Conservation (phyloP, 1,284 basidiomycete species). For the Sanghuangporus weigelae region DNA sequence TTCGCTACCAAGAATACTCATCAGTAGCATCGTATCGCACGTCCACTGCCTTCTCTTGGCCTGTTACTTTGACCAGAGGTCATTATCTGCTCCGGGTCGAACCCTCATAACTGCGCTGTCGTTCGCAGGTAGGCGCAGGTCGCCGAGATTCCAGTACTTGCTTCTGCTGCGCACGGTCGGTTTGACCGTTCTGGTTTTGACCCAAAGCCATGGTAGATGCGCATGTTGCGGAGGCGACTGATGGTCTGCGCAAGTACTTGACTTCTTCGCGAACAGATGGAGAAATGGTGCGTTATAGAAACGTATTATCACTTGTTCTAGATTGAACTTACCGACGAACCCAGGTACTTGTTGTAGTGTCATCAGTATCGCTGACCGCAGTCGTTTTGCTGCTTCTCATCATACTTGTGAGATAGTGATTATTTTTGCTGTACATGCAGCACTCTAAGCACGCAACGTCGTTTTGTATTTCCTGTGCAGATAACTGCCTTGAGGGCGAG, state of each 20-base stretch:
- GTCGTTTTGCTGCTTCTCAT: slow-evolving; percentile 2
- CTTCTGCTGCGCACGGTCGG: background rate
- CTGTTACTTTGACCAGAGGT: background rate
- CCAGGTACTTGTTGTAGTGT: slow-evolving; percentile 6
- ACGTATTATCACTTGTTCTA: background rate
- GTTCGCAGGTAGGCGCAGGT: background rate
- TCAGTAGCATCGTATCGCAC: background rate
- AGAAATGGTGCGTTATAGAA: background rate
- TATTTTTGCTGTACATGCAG: background rate
- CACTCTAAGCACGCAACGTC: background rate
- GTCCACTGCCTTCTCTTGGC: background rate
- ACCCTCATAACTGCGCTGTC: background rate
- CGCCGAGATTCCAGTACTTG: background rate
- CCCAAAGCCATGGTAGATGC: background rate
- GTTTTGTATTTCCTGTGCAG: slow-evolving; percentile 16
- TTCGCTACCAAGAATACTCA: background rate
- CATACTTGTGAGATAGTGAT: background rate
- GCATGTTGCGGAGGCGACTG: background rate
- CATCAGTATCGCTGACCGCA: slow-evolving; percentile 4
- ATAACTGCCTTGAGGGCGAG: slow-evolving; percentile 31
- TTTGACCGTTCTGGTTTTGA: background rate
- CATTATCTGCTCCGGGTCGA: background rate
- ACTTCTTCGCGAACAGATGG: background rate
- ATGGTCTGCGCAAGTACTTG: background rate
- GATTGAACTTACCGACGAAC: background rate